A percentile compares a stretch with the other conserved stretches of the same genome.
Conservation (phyloP, 1,284 basidiomycete genomes). For the Phaffia rhodozyma region DNA sequence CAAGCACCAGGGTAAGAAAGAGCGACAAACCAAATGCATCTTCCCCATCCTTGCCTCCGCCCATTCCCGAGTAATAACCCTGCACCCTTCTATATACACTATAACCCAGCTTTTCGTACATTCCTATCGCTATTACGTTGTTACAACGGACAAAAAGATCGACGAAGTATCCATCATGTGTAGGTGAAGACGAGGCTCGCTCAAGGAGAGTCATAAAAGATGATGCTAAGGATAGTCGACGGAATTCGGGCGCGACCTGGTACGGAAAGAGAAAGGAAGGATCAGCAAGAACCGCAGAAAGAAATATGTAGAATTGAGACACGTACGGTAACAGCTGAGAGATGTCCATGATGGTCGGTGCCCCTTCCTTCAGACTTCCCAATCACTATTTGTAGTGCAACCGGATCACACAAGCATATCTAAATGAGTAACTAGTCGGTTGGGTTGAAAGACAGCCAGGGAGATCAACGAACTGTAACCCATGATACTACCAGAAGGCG, state of each 20-base stretch:
- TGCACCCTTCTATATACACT: slow-evolving; percentile 71
- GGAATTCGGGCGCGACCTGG: slow-evolving; percentile 81
- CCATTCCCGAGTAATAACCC: slow-evolving; percentile 68
- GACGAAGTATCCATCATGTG: slow-evolving; percentile 69
- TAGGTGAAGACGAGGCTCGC: slow-evolving; percentile 54
- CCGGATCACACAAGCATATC: not conserved
- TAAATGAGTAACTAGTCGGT: not conserved
- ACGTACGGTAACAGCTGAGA: slow-evolving; percentile 41
- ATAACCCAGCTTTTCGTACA: slow-evolving; percentile 81
- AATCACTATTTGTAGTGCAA: slow-evolving; percentile 44
- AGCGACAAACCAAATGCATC: slow-evolving; percentile 37
- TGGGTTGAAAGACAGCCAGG: not conserved
- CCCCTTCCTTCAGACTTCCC: slow-evolving; percentile 69
- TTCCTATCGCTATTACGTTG: slow-evolving; percentile 58
- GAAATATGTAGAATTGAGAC: not conserved
- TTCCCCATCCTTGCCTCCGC: slow-evolving; percentile 60
- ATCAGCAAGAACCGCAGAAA: not conserved
- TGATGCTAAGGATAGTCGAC: slow-evolving; percentile 65
- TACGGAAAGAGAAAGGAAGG: slow-evolving; percentile 41
- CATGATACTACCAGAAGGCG: slow-evolving; percentile 65
- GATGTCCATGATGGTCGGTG: slow-evolving; percentile 72
- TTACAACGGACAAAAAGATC: slow-evolving; percentile 67
- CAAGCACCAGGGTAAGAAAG: not conserved
- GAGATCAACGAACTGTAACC: slow-evolving; percentile 52
- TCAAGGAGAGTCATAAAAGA: slow-evolving; percentile 74